Conservation (phyloP, 768 basidiomycete species). For the Tricholoma flavovirens region DNA sequence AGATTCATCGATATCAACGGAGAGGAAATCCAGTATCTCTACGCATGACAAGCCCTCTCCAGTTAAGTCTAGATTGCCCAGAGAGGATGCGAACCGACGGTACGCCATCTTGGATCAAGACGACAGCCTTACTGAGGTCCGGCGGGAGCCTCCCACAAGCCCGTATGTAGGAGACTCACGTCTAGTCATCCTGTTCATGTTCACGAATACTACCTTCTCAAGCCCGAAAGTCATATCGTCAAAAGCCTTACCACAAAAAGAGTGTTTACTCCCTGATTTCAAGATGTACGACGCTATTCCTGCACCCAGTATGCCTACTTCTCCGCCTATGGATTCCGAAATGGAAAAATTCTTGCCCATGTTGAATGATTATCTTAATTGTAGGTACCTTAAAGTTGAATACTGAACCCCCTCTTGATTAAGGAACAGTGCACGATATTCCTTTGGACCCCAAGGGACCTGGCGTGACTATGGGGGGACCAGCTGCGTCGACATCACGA, state of each 20-base stretch:
- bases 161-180: conserved; percentile 29
- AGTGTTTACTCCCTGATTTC: conserved; percentile 35
- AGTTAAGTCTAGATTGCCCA: conserved; percentile 13
- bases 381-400: conserved; percentile 31
- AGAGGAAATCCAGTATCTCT: conserved; percentile 9
- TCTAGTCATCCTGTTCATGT: not conserved
- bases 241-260: conserved; percentile 36
- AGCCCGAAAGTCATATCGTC: conserved; percentile 55
- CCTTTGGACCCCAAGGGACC: conserved; percentile 5
- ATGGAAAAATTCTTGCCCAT: conserved; percentile 76
- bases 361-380: conserved; percentile 65
- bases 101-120: conserved; percentile 44
- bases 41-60: conserved; percentile 13
- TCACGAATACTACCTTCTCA: not conserved
- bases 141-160: conserved; percentile 27
- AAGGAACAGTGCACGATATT: conserved; percentile 26
- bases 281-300: conserved; percentile 72
- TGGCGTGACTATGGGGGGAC: not conserved
- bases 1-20: conserved; percentile 24
- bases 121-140: conserved; percentile 22
- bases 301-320: conserved; percentile 23
- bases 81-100: conserved; percentile 35
- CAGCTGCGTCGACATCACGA: conserved; percentile 2
- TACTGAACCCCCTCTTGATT: not conserved
- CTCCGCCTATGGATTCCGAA: conserved; percentile 41